These are phyloP conservation scores for Cladosporium phlei DNA, from an alignment of 2,329 filamentous ascomycete species.

Conservation along the genomic window DNA sequence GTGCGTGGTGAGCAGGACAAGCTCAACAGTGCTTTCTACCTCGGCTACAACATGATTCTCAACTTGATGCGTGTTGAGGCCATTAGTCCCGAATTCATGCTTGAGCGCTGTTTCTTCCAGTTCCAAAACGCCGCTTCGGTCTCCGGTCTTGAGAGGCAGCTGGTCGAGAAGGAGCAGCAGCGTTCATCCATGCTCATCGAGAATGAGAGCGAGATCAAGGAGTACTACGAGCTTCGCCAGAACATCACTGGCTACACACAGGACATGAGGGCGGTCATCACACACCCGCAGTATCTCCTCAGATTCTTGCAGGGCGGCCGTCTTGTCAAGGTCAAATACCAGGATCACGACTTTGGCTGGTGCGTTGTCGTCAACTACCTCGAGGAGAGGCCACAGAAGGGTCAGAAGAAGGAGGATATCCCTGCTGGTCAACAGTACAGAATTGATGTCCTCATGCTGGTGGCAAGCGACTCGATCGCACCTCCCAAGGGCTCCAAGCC, in stretches of 20 bases:
- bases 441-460: slow-evolving; percentile 71
- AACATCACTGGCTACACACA: slow-evolving; percentile 77
- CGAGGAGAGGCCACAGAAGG: slow-evolving; percentile 54
- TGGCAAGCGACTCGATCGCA: slow-evolving; percentile 55
- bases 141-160: slow-evolving; percentile 73
- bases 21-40: slow-evolving; percentile 93
- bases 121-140: slow-evolving; percentile 94
- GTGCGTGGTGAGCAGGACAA: slow-evolving; percentile 96
- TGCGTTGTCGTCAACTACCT: slow-evolving; percentile 79
- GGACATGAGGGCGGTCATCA: slow-evolving; percentile 88
- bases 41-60: slow-evolving; percentile 98
- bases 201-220: slow-evolving; percentile 83
- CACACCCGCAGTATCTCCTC: slow-evolving; percentile 80
- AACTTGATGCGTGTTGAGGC: slow-evolving; percentile 96
- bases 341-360: slow-evolving; percentile 85
- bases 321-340: slow-evolving; percentile 77
- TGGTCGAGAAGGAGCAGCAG: slow-evolving; percentile 72
- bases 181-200: slow-evolving; percentile 69
- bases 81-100: slow-evolving; percentile 98
- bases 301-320: slow-evolving; percentile 85
- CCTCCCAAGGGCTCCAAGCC: slow-evolving; percentile 25
- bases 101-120: slow-evolving; percentile 97
- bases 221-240: slow-evolving; percentile 87
- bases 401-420: slow-evolving; percentile 61
- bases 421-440: slow-evolving; percentile 72